Evolutionary conservation across 1,284 basidiomycete genomes (phyloP).

Genomic region (Takashimella koratensis): DNA sequence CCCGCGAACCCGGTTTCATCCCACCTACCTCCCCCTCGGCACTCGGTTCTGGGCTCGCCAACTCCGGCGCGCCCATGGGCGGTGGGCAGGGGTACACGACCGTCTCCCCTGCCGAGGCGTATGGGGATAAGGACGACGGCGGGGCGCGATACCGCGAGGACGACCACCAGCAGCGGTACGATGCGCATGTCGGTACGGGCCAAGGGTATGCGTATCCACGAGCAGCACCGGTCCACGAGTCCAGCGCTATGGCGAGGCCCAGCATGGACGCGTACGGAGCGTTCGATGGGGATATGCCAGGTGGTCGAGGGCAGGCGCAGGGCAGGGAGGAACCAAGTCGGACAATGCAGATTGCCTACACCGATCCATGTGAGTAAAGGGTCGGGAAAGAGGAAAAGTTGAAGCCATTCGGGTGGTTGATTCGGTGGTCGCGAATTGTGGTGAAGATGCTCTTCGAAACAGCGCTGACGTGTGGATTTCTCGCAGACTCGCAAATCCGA

Average conservation of each 20-base stretch:
- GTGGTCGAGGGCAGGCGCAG: slow-evolving; percentile 39
- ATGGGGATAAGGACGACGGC: slow-evolving; percentile 25
- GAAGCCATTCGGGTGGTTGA: too few relatives aligned
- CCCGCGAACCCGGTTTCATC: slow-evolving; percentile 33
- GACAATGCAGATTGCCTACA: slow-evolving; percentile 61
- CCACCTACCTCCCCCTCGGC: slow-evolving; percentile 18
- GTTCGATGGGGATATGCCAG: slow-evolving; percentile 57
- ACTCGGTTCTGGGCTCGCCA: slow-evolving; percentile 8
- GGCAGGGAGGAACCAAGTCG: slow-evolving; percentile 58
- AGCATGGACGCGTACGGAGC: slow-evolving; percentile 83
- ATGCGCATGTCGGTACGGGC: slow-evolving; percentile 31
- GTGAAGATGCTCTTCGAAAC: too few relatives aligned
- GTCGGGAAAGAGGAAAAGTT: background rate
- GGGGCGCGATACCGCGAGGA: slow-evolving; percentile 31
- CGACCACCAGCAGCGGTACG: slow-evolving; percentile 41
- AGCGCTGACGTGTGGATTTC: background rate
- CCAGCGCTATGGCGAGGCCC: slow-evolving; percentile 51
- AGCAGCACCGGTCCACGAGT: slow-evolving; percentile 21
- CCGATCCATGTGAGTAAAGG: slow-evolving; percentile 54
- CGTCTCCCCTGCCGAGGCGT: slow-evolving; percentile 25
- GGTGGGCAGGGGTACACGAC: background rate
- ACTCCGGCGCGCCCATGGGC: background rate
- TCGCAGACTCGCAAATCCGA: slow-evolving; percentile 36
- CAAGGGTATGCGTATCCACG: slow-evolving; percentile 49
- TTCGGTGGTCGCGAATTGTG: too few relatives aligned